Conservation (phyloP, 1,139 yeast genomes). For the Wickerhamomyces sp. region DNA sequence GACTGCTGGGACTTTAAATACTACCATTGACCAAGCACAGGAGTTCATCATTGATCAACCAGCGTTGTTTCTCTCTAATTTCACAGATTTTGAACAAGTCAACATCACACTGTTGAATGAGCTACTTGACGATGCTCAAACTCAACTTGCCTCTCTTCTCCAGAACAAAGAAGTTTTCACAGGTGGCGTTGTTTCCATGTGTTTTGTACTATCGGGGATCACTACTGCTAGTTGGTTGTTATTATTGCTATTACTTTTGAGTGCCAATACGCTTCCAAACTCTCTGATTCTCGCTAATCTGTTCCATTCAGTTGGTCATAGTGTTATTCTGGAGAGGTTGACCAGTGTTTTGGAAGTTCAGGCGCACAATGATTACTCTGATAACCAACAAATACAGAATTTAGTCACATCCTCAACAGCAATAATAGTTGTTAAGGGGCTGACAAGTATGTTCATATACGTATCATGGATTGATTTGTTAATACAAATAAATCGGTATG, state of each 20-base stretch:
- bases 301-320: constrained; percentile 39
- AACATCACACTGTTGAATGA: not conserved
- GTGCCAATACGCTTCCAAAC: constrained; percentile 47
- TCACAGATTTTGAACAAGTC: constrained; percentile 4
- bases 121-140: not conserved
- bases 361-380: constrained; percentile 35
- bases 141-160: not conserved
- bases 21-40: not conserved
- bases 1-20: constrained; percentile 14
- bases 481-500: constrained; percentile 19
- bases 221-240: constrained; percentile 51
- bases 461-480: constrained; percentile 36
- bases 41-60: constrained; percentile 13
- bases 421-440: constrained; percentile 29
- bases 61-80: constrained; percentile 19
- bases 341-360: constrained; percentile 34
- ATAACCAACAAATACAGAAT: constrained; percentile 32
- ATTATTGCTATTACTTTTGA: constrained; percentile 38
- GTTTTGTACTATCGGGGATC: constrained; percentile 27
- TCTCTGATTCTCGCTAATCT: constrained; percentile 42
- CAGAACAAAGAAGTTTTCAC: constrained; percentile 23
- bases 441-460: constrained; percentile 34
- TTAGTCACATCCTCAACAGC: constrained; percentile 28
- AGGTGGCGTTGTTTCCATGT: constrained; percentile 27
- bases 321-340: constrained; percentile 36